Base-by-base conservation (phyloP, 345 rosid genomes). In the Clarkia xantiana region DNA sequence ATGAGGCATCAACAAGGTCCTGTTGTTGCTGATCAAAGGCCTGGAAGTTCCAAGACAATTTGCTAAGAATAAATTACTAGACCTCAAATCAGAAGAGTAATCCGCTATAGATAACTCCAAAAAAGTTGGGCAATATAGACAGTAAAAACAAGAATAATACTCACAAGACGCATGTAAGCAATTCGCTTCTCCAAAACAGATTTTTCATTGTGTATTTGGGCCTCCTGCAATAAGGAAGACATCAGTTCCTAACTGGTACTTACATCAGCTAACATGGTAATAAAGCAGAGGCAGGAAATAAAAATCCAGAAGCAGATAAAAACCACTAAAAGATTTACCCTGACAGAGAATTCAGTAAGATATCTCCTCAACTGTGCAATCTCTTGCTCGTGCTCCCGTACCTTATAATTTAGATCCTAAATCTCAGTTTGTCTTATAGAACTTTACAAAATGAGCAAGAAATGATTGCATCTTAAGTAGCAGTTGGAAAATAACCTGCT, bases 11-110 rank as follows among this genome's bases (percentile, higher is more conserved):
- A 51, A 91, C 87, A 62, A 84, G 89, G 76, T 91, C 98, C 60
- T 91, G 96, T 53, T 86, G 98, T 56, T 87, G 96, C 62, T 84
- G 96, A 75, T 86, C 98, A 74, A 91, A 91, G 74, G 98, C 98
- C 98, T 91, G 36, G 36, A 29, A 29, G 36, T 29, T 29, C 36
- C 36, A 29, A 29, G 36, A 29, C 9, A 29, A 29, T 29, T 29
- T 29, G 36, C 36, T 29, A 29, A 29, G 2, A 29, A 29, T 7
- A 29, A 29, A 29, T 29, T 29, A 29, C 36, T 5, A 29, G 36
- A 1, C 5, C 5, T 29, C 8, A 29, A 3, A 29, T 29, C 36
- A 3, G 36, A 29, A 29, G 36, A 29, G 36, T 1, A 29, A 3
- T 29, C 36, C 8, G 9, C 36, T 29, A 5, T 29, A 7, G 36